Base-by-base conservation (phyloP, 331 rosid species). In the Pyrus hybrid region DNA sequence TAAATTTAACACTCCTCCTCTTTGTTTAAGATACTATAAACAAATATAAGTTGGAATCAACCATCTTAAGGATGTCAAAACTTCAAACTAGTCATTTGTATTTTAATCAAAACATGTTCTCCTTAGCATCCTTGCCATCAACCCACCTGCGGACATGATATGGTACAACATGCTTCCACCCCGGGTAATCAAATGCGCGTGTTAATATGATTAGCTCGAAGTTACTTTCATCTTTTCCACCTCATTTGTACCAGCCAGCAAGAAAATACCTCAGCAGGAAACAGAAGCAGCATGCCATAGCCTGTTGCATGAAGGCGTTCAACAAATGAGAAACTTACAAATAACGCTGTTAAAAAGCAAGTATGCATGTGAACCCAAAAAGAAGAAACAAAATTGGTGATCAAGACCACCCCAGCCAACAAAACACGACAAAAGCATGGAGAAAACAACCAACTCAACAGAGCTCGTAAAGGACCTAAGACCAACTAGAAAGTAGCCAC, bases 171-270 rank as follows among this genome's bases (percentile, higher is more conserved):
- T 13, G 70, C 37, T 29, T 30, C 45, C 25, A 16, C 51, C 76
- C 0, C 56, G 77, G 53, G 76, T 45, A 63, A 65, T 56, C 35
- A 79, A 35, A 62, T 51, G 68, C 66, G 76, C 68, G 73, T 70
- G 63, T 22, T 5, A 37, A 51, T 33, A 35, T n/a, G 17, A 26
- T 33, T 43, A 56, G 23, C 73, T 30, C 70, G 5, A 72, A 28
- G 57, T 73, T 21, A 14, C 74, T 18, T 61, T 67, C 21, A 63
- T 63, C 35, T 64, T 67, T 76, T 58, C 61, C 25, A 56, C 84
- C 79, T 93, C 86, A 94, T 80, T 94, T 92, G 84, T 94, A 94
- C 99, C 99, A 94, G 63, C 99, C 99, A 29, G 99, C 89, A 58
- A 94, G 93, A 58, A 94, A 77, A 76, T 85, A 81, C 83, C 97